Evolutionary conservation across 2,329 filamentous ascomycete species (phyloP), one percentile per base, ranked within the genome.

Genomic region (Fusarium abutilonis): DNA sequence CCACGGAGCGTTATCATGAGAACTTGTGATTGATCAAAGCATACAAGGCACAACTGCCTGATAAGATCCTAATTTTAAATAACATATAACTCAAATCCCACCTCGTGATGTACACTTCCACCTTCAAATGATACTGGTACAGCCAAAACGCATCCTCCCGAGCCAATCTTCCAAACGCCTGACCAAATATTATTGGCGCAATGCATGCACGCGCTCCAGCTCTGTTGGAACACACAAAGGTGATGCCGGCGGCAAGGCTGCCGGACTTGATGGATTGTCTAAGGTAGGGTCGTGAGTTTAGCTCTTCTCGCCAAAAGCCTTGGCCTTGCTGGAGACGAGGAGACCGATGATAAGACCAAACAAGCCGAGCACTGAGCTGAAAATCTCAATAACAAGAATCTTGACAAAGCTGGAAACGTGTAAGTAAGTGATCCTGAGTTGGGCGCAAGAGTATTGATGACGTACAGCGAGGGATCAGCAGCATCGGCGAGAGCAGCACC

Each of bases 351-450:
- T 99, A 64, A 99, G 84, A 56, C 95, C 96, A 73, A 99, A 99
- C 4, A 99, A 87, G 64, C 96, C 95, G 10, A 99, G 84, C 44
- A 99, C 94, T 36, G 94, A 98, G 76, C 93, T 97, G 83, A 99
- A 99, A 76, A 99, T 99, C 79, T 99, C 96, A 73, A 99, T 96
- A 69, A 99, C 94, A 48, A 99, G 88, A 69, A 99, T 97, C 82
- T 97, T 97, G 79, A 99, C 94, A 78, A 99, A 99, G 51, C 93
- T 97, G 53, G 8, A 47, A 11, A 9, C 4, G 14, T 31, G 58
- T 78, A 56, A 76, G 71, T 29, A 65, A 36, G 29, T 21, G 29
- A 5, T 4, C 11, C 9, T 9, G 6, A 34, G 43, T 1, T 44
- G 63, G 48, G 19, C 19, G 9, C 10, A 23, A 11, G 9, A 31